These are phyloP conservation scores for Scleroderma bovista DNA, from an alignment of 768 basidiomycete genomes.

Conservation along the genomic window DNA sequence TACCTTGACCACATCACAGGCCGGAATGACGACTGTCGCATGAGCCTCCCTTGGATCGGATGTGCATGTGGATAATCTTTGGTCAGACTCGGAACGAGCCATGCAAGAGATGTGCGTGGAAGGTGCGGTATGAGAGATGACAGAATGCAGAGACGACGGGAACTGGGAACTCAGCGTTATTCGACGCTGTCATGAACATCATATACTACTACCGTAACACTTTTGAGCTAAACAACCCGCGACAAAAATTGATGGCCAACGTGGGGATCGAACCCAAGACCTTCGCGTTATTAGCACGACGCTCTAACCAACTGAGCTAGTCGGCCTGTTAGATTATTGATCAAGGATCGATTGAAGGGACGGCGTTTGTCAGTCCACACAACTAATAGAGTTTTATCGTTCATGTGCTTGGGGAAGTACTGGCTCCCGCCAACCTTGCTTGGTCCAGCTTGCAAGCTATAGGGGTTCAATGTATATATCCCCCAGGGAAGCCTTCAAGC, in stretches of 20 bases:
- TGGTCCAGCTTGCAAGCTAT: too few species aligned
- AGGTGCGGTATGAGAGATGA: slow-evolving; percentile 30
- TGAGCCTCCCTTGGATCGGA: slow-evolving; percentile 31
- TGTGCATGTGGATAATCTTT: slow-evolving; percentile 11
- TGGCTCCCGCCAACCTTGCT: too few species aligned
- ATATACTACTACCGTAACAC: too few species aligned
- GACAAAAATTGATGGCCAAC: slow-evolving; percentile 42
- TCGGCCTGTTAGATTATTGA: slow-evolving; percentile 21
- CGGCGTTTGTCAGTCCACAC: too few species aligned
- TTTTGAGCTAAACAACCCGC: too few species aligned
- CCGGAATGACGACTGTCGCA: slow-evolving; percentile 71
- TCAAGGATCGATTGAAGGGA: not conserved
- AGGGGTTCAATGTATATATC: too few species aligned
- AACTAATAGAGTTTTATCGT: too few species aligned
- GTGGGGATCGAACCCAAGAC: slow-evolving; percentile 70
- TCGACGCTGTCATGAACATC: too few species aligned
- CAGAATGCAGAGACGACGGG: too few species aligned
- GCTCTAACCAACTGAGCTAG: slow-evolving; percentile 50
- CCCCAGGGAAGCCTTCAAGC: too few species aligned
- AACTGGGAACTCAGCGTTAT: too few species aligned
- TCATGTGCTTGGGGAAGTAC: too few species aligned
- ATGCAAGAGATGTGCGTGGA: slow-evolving; percentile 32
- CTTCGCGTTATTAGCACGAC: slow-evolving; percentile 57
- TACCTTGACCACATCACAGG: slow-evolving; percentile 64
- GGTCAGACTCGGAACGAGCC: slow-evolving; percentile 17